Evolutionary conservation across 768 basidiomycete genomes (phyloP).

Genomic region (Rhizopogon vesiculosus): DNA sequence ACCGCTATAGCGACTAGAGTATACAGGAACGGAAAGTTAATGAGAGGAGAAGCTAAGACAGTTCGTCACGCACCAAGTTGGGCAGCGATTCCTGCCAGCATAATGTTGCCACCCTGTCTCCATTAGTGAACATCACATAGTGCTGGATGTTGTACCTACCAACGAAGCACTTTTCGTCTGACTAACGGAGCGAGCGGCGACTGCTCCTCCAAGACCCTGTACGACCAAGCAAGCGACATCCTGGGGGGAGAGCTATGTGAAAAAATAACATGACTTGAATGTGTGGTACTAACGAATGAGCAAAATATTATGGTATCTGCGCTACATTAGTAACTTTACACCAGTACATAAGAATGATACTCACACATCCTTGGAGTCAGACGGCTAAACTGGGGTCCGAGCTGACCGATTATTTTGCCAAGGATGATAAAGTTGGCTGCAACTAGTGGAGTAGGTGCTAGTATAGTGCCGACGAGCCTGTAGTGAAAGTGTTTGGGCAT

Average conservation of each 20-base stretch:
- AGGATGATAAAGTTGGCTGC: constrained; percentile 55
- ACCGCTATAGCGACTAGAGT: constrained; percentile 36
- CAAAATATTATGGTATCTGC: constrained; percentile 10
- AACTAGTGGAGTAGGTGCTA: constrained; percentile 53
- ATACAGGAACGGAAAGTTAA: constrained; percentile 10
- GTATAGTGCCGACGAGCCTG: constrained; percentile 36
- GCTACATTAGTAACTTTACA: neutral
- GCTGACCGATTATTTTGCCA: constrained; percentile 35
- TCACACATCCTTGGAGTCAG: constrained; percentile 30
- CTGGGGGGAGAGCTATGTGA: constrained; percentile 5
- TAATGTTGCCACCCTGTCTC: constrained; percentile 44
- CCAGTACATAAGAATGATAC: neutral
- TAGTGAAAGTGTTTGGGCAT: neutral
- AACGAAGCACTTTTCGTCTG: constrained; percentile 15
- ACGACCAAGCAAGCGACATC: constrained; percentile 35
- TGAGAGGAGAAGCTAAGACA: constrained; percentile 12
- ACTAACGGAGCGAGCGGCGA: constrained; percentile 36
- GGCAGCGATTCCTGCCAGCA: constrained; percentile 61
- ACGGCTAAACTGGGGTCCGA: constrained; percentile 49
- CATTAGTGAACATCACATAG: neutral
- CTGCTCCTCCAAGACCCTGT: constrained; percentile 37
- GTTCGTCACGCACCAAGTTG: constrained; percentile 38
- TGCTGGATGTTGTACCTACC: constrained; percentile 3
- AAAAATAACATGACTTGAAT: neutral
- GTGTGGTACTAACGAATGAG: constrained; percentile 5